Evolutionary conservation across 2,329 filamentous ascomycete species (phyloP), one percentile per base, ranked within the genome.

Genomic region (Diaporthe sp.): DNA sequence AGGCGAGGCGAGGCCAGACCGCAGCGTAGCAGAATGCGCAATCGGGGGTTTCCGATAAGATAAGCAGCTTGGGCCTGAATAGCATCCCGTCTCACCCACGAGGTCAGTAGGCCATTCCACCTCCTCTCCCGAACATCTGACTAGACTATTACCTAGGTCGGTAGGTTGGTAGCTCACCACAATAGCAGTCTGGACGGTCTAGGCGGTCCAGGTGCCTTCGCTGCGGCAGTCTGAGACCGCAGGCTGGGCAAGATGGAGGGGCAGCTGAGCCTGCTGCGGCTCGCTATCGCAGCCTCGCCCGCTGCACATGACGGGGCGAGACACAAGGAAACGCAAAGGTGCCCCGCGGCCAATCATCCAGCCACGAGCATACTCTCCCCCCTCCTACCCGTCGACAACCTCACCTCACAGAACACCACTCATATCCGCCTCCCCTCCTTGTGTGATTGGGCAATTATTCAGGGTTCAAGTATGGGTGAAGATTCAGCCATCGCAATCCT

Each of bases 21-120:
- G 31, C 65, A 70, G 65, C 65, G 65, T 70, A 70, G 65, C 65
- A 68, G 65, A 70, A 70, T 70, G 65, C 65, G 65, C 46, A 70
- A 55, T 55, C 65, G 34, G 65, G 65, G 46, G 34, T 8, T 13
- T 17, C 65, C 65, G 65, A 70, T 70, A 70, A 70, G 65, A 70
- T 53, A 70, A 55, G 65, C 62, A 67, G 62, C 65, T 42, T 55
- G 65, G 65, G 31, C 65, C 65, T 42, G 65, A 68, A 68, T 68
- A 68, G 65, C 65, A 68, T 53, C 65, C 49, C 49, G 65, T n/a
- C 62, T 25, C 13, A 34, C 12, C 39, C 42, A 65, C 61, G 61
- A 19, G 15, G 57, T 61, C n/a, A 10, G 55, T 17, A 61, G 22
- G 37, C 22, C 22, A 13, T 25, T 22, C 39, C 39, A 22, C 8